Base-by-base conservation (phyloP, 116 monocot species). In the Posidonia oceanica region DNA sequence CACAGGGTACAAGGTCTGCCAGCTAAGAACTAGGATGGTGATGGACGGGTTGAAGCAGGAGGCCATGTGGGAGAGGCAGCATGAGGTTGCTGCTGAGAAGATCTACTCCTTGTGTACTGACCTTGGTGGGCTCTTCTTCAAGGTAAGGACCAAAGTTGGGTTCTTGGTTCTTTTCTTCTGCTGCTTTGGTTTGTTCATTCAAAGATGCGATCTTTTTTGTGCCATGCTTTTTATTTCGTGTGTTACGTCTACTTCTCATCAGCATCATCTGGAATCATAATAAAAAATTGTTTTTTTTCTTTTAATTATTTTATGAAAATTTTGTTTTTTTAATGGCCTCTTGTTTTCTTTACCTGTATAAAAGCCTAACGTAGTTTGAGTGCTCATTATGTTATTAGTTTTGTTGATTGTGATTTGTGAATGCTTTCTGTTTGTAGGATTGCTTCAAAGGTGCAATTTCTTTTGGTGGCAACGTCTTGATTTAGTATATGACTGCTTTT, bases 11-110 rank as follows among this genome's bases (percentile, higher is more conserved):
- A 96, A 96, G 85, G 82, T 85, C 40, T 96, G 96, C 69, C 96
- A 96, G 78, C 39, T 96, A 1, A 72, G 83, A 7, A 67, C 64
- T 57, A 68, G 58, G 36, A 71, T 89, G 12, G 77, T 81, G 59
- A 83, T 78, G 79, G 81, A 91, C 80, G 84, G 21, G 54, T 82
- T 44, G 73, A 78, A 78, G 75, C 77, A 70, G 69, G 91, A 86
- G 64, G 81, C 78, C 51, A 77, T 96, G 83, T 96, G 96, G 96
- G 91, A 96, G 84, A 75, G 76, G 78, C 96, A 96, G 84, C 96
- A 96, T 53, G 89, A 89, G 76, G 15, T 87, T 23, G 88, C 84
- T 2, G 96, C 89, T 1, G 79, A 82, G 22, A 91, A 96, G 83
- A 78, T 96, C 77, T 96, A 89, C 76, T 80, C 85, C 42, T 74